Conservation (phyloP, 2,329 filamentous ascomycete species). For the Huntiella savannae region DNA sequence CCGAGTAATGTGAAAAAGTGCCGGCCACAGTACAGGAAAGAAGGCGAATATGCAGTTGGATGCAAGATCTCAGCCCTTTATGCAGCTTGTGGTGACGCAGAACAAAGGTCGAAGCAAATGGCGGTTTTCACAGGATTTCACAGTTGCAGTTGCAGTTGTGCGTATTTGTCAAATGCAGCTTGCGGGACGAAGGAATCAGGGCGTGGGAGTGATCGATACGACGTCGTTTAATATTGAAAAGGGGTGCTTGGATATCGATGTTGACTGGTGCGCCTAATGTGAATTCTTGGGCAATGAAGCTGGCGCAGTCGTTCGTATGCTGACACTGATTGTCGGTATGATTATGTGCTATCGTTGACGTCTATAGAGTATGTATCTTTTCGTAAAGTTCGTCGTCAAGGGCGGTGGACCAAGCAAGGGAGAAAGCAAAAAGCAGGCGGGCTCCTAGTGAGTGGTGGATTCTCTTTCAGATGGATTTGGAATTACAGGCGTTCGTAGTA, state of each 20-base stretch:
- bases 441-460: neutral
- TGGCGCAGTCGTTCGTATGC: neutral
- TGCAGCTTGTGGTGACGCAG: too few species aligned
- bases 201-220: too few species aligned
- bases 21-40: neutral
- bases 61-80: too few species aligned
- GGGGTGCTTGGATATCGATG: neutral
- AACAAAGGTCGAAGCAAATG: too few species aligned
- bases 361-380: neutral
- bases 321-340: neutral
- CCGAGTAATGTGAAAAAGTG: neutral
- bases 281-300: neutral
- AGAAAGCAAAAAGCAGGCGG: neutral
- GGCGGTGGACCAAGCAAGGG: neutral
- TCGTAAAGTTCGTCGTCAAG: neutral
- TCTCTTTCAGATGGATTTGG: neutral
- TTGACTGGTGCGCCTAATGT: neutral
- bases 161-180: too few species aligned
- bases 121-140: too few species aligned
- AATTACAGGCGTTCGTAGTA: neutral
- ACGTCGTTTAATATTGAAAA: neutral
- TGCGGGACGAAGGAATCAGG: too few species aligned
- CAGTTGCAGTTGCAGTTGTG: too few species aligned
- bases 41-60: neutral
- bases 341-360: too few species aligned